phyloP scores from a whole-genome alignment of 164 flowering plant species.

The Magnolia changhungtana region DNA sequence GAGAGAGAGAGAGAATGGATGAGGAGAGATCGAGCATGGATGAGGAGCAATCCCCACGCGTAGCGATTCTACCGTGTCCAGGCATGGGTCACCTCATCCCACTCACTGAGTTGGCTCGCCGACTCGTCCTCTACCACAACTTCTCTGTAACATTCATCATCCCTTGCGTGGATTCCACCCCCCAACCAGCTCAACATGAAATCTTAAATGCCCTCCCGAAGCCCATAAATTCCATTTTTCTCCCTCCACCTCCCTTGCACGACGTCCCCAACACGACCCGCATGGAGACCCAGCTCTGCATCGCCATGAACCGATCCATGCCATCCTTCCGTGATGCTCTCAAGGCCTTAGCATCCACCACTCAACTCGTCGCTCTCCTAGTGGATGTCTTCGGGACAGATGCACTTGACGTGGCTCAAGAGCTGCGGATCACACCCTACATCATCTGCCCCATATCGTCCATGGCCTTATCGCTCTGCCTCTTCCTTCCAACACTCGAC shows the following conservation, averaged over 20 bases:
- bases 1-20: no score
- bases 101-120: conserved; percentile 16
- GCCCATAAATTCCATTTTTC: not conserved
- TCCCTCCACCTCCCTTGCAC: not conserved
- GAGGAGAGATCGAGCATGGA: not conserved
- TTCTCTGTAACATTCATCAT: conserved; percentile 17
- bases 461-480: conserved; percentile 12
- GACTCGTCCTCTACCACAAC: conserved; percentile 6
- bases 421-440: conserved; percentile 30
- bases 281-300: not conserved
- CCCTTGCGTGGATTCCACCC: conserved; percentile 14
- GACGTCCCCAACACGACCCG: not conserved
- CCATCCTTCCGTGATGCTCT: conserved; percentile 15
- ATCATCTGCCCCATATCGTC: conserved; percentile 28
- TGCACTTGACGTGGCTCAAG: conserved; percentile 31
- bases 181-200: not conserved
- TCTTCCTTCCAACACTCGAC: conserved; percentile 13
- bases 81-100: conserved; percentile 41
- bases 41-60: conserved; percentile 10
- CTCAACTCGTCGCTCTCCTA: conserved; percentile 15
- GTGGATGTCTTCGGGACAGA: conserved; percentile 31
- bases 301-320: conserved; percentile 16
- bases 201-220: not conserved
- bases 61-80: conserved; percentile 30
- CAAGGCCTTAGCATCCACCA: conserved; percentile 32